Base-by-base conservation (phyloP, 805 yeast species). In the Yamadazyma takamatsuzukensis region DNA sequence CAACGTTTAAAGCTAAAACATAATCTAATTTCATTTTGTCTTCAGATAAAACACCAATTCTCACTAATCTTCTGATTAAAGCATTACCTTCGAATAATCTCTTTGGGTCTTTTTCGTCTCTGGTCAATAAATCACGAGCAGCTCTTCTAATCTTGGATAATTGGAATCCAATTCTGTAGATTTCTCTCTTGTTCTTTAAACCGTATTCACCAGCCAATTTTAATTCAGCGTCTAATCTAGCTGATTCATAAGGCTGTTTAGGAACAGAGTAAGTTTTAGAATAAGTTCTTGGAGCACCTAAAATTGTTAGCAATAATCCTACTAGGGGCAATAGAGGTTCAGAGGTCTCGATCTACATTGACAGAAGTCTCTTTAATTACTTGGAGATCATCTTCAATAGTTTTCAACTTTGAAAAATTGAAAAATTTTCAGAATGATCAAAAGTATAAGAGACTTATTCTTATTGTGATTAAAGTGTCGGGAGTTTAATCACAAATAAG, bases 31-130 rank as follows among this genome's bases (percentile, higher is more conserved):
- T 93, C 96, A 89, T 89, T 78, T 84, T 90, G 80, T 93, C 97
- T 78, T 93, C 98, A 53, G 95, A 76, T 68, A 93, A 82, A 68
- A 93, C 96, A 86, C 98, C 98, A 54, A 88, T 79, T 79, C 98
- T 86, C 51, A 93, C 97, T 68, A 93, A 83, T 82, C 97, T 88
- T 83, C 98, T 89, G 76, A 93, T 93, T 70, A 93, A 87, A 68
- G 98, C 98, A 70, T 93, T 93, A 85, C 98, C 98, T 78, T 93
- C 98, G 80, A 93, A 93, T 66, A 93, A 83, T 80, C 98, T 88
- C 87, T 89, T 93, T 83, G 96, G 97, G 76, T 93, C 98, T 83
- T 93, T 93, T 80, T 93, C 98, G 65, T 93, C 98, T 80, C 96
- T 88, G 80, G 98, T 93, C 74, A 93, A 83, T 64, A 93, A 79